Evolutionary conservation across 495 filamentous ascomycete genomes (phyloP).

Genomic region (Talaromyces liani): DNA sequence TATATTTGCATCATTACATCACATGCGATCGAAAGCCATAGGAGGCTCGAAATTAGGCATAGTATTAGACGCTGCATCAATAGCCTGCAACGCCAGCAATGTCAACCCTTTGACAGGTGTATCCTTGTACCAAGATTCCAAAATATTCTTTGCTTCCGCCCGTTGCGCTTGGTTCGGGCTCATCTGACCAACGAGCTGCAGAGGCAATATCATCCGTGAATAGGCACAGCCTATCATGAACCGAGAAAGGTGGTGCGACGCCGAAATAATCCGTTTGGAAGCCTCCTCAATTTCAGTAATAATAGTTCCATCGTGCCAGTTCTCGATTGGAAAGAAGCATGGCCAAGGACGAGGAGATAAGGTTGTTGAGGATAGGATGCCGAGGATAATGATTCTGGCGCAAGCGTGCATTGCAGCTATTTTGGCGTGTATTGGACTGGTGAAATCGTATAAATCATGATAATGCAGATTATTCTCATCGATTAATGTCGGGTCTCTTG

Average conservation of each 20-base stretch:
- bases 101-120: neutral
- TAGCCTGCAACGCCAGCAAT: neutral
- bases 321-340: neutral
- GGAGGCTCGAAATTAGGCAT: too few species aligned
- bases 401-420: constrained; percentile 1
- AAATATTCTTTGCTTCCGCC: neutral
- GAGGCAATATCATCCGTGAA: constrained; percentile 1
- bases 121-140: neutral
- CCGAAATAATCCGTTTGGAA: neutral
- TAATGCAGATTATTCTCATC: neutral
- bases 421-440: neutral
- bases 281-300: neutral
- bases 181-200: constrained; percentile 3
- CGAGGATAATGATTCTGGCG: neutral
- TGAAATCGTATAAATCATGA: neutral
- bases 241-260: neutral
- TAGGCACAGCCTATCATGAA: constrained; percentile 7
- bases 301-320: neutral
- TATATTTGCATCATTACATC: neutral
- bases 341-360: neutral
- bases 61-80: neutral
- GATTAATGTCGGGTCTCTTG: neutral
- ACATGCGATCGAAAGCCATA: neutral
- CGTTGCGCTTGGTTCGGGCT: constrained; percentile 2
- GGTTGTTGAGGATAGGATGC: neutral